Conservation (phyloP, 495 filamentous ascomycete species). For the Penicillium maclennaniae region DNA sequence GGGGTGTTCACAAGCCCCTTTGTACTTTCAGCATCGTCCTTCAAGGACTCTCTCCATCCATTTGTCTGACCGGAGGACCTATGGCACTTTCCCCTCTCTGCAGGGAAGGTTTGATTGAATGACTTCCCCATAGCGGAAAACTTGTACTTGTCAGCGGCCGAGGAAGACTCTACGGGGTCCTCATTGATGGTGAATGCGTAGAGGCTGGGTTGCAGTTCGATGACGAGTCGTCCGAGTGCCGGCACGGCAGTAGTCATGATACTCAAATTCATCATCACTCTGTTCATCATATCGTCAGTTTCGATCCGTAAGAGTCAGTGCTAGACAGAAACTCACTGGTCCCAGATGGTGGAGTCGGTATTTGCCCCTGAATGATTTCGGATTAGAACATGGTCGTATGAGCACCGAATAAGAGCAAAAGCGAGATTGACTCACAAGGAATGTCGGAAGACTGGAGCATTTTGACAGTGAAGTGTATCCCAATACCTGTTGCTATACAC, state of each 20-base stretch:
- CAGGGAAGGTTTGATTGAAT: background rate
- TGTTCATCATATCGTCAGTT: background rate
- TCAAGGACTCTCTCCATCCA: constrained; percentile 17
- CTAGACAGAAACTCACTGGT: constrained; percentile 18
- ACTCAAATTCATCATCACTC: constrained; percentile 27
- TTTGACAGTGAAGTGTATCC: constrained; percentile 14
- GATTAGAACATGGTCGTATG: background rate
- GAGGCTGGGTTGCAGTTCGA: constrained; percentile 26
- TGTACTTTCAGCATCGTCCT: constrained; percentile 22
- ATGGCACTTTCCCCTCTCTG: constrained; percentile 1
- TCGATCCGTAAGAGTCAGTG: background rate
- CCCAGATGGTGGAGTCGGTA: constrained; percentile 23
- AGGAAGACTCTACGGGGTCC: constrained; percentile 5
- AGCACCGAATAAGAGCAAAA: too few species aligned
- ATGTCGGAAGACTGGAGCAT: constrained; percentile 13
- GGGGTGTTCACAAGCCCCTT: constrained; percentile 13
- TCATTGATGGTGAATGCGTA: constrained; percentile 27
- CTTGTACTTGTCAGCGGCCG: constrained; percentile 12
- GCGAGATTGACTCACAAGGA: constrained; percentile 8
- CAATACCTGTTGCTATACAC: constrained; percentile 14
- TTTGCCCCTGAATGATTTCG: constrained; percentile 12
- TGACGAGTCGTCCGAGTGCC: constrained; percentile 27
- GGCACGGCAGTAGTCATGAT: constrained; percentile 28
- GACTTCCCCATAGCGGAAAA: constrained; percentile 16
- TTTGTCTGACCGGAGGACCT: constrained; percentile 2